Evolutionary conservation across 2,329 filamentous ascomycete species (phyloP), one percentile per base, ranked within the genome.

Genomic region (Colletotrichum sp.): DNA sequence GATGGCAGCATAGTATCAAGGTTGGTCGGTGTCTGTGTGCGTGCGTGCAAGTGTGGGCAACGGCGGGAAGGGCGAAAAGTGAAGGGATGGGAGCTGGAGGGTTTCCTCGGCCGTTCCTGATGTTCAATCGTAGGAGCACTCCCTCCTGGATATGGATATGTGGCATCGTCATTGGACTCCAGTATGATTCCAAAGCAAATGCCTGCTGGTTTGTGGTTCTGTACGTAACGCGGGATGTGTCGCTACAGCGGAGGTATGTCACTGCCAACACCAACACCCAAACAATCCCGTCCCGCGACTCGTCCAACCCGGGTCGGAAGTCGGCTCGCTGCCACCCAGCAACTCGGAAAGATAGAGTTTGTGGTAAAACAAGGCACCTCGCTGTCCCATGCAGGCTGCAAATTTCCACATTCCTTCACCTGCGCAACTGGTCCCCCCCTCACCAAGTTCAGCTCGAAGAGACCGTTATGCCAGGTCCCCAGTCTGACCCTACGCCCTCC

Each of bases 261-360:
- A 26, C 21, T 66, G 63, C 18, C 34, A 74, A 63, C 70, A 5
- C 68, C 34, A 74, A 63, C 70, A 5, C 68, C 30, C 21, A 21
- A 24, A 28, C 68, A 62, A 60, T 49, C 55, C 30, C 55, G 67
- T 68, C 62, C 68, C 69, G 34, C 73, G 73, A 73, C 63, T 76
- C 64, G 70, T 68, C 70, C 52, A 65, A 64, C 55, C 73, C 70
- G 69, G 73, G 69, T 76, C 73, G 73, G 73, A 68, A 68, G 73
- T 73, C 73, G 70, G 73, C 70, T 76, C 70, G 59, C 73, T 64
- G 57, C 69, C 70, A 68, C 55, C 55, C 68, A 71, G 59, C 57
- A 73, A 57, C 59, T 72, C 64, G 70, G 69, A 64, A 65, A 76
- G 73, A 76, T 76, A 69, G 73, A 76, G 73, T 76, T 76, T 73